phyloP scores from a whole-genome alignment of 192 early-diverging fungal genomes.

The Entophlyctis luteolus region DNA sequence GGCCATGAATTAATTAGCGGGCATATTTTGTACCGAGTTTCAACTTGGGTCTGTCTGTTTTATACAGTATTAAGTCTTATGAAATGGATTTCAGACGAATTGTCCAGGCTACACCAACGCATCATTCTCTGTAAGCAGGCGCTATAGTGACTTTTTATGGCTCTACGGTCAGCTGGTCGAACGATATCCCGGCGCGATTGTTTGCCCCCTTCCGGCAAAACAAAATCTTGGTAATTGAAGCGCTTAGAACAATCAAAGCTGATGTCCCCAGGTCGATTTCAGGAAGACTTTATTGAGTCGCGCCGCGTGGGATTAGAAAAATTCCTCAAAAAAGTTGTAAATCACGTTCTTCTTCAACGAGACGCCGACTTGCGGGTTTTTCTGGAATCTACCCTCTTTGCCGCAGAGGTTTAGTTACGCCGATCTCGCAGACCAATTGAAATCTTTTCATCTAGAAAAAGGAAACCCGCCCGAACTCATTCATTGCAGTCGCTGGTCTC shows the following conservation, averaged over 20 bases:
- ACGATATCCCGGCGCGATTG: constrained; percentile 81
- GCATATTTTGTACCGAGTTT: constrained; percentile 82
- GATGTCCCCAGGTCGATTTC: constrained; percentile 68
- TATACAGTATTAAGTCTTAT: too few species aligned
- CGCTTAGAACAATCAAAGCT: background rate
- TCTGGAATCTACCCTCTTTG: constrained; percentile 82
- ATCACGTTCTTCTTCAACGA: constrained; percentile 76
- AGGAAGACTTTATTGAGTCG: constrained; percentile 92
- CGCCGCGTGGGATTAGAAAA: constrained; percentile 78
- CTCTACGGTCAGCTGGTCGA: constrained; percentile 76
- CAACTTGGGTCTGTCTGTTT: constrained; percentile 56
- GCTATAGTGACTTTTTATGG: constrained; percentile 94
- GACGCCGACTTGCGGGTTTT: constrained; percentile 82
- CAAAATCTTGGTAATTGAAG: constrained; percentile 68
- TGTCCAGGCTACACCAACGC: constrained; percentile 69
- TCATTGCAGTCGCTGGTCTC: background rate
- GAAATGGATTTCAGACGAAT: constrained; percentile 55
- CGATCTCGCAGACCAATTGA: background rate
- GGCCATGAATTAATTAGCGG: constrained; percentile 75
- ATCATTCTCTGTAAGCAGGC: constrained; percentile 77
- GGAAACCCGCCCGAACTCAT: background rate
- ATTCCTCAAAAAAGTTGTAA: constrained; percentile 73
- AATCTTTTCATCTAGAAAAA: constrained; percentile 13
- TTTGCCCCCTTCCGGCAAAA: constrained; percentile 92
- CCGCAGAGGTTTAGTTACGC: constrained; percentile 47